Conservation (phyloP, 2,329 filamentous ascomycete species). For the Cercospora sp. region DNA sequence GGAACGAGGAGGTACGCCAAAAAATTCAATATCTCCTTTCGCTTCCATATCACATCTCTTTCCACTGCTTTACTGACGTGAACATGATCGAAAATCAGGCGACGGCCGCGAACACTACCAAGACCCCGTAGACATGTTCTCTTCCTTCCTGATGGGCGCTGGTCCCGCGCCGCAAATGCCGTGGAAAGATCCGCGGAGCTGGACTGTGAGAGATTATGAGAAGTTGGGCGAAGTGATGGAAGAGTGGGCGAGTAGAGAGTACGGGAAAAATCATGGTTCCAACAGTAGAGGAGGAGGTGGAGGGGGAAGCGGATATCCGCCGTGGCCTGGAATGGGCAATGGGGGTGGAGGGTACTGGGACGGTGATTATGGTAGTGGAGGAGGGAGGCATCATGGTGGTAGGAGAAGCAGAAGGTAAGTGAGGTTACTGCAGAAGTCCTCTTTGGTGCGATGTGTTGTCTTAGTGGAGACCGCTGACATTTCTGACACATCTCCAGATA, state of each 20-base stretch:
- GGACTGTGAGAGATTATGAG: slow-evolving; percentile 34
- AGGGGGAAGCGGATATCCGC: slow-evolving; percentile 9
- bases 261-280: slow-evolving; percentile 14
- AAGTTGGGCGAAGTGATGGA: slow-evolving; percentile 30
- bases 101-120: slow-evolving; percentile 31
- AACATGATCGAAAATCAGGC: neutral
- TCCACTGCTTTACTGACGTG: too few species aligned
- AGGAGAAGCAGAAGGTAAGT: slow-evolving; percentile 10
- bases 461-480: neutral
- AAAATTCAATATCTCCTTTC: too few species aligned
- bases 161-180: slow-evolving; percentile 16
- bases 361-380: slow-evolving; percentile 7
- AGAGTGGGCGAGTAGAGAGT: slow-evolving; percentile 27
- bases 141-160: slow-evolving; percentile 21
- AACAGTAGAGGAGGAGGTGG: slow-evolving; percentile 5
- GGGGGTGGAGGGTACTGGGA: slow-evolving; percentile 17
- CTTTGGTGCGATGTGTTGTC: neutral
- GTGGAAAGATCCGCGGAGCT: slow-evolving; percentile 27
- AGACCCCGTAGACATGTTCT: slow-evolving; percentile 31
- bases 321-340: slow-evolving; percentile 8
- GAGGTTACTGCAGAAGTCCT: too few species aligned
- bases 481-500: neutral
- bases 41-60: too few species aligned
- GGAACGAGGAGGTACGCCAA: slow-evolving; percentile 25
- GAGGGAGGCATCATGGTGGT: neutral